These are phyloP conservation scores for Sodiomyces alkalinus DNA, from an alignment of 2,329 filamentous ascomycete genomes.

Conservation along the genomic window DNA sequence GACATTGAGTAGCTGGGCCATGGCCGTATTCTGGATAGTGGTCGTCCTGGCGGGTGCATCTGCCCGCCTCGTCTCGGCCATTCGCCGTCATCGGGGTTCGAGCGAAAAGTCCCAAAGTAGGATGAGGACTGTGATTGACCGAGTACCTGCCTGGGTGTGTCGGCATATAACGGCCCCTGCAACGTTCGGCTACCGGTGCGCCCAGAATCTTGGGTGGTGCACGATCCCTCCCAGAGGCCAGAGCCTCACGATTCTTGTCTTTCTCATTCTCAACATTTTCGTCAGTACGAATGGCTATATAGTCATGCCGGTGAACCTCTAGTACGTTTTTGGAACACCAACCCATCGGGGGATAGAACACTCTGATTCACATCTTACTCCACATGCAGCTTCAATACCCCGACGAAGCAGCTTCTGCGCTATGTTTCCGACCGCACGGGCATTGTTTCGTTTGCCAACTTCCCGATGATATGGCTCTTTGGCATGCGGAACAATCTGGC, in stretches of 20 bases:
- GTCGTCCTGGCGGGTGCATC: conserved; percentile 21
- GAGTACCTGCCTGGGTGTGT: conserved; percentile 14
- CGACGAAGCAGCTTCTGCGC: conserved; percentile 24
- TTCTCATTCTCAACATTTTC: conserved; percentile 21
- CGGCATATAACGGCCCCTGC: conserved; percentile 22
- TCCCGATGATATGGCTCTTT: conserved; percentile 52
- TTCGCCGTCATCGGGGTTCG: conserved; percentile 1
- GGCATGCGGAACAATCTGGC: conserved; percentile 51
- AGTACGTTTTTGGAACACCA: conserved; percentile 14
- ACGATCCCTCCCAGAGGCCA: conserved; percentile 29
- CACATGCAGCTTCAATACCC: conserved; percentile 20
- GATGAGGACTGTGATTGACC: not conserved
- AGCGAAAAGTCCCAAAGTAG: not conserved
- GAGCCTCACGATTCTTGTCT: conserved; percentile 21
- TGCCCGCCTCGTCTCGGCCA: conserved; percentile 12
- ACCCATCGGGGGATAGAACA: not conserved
- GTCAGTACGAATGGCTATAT: conserved; percentile 21
- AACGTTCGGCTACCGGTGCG: conserved; percentile 25
- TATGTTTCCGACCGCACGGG: conserved; percentile 50
- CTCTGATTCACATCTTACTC: too few species aligned
- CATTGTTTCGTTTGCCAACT: conserved; percentile 46
- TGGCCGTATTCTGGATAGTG: conserved; percentile 24
- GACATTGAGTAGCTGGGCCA: conserved; percentile 16
- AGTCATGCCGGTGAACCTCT: conserved; percentile 21
- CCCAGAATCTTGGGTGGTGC: conserved; percentile 28